Evolutionary conservation across 192 early-diverging fungal genomes (phyloP), one percentile per base, ranked within the genome.

Genomic region (Backusella sp.): DNA sequence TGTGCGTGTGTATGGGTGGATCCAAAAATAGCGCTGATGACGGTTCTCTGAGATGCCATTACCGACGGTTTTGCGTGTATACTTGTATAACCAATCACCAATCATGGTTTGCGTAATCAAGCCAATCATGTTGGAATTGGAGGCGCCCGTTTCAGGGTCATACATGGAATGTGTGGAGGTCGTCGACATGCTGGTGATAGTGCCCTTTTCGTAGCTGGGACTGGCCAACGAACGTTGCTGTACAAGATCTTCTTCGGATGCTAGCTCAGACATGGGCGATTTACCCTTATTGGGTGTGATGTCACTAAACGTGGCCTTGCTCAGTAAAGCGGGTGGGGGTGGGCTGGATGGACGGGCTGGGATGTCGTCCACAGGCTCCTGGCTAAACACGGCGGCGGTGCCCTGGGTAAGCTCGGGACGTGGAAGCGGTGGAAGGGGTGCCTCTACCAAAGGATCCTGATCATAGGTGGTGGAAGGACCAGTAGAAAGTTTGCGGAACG

Each of bases 1-100:
- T 23, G 89, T 90, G 72, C 90, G 91, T 26, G 89, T 90, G 37
- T 93, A 94, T 17, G 93, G 93, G 72, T 93, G 92, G 28, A 94
- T 84, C 93, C 93, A 94, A 41, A 94, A 91, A 82, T 89, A 94
- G 14, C 93, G 85, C 70, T 84, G 67, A 67, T 94, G 90, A 9
- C 86, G 81, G 46, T 90, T 90, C 74, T 91, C 92, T 15, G 83
- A 85, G 5, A 82, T 79, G 44, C 84, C 82, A 12, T 68, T 77
- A 0, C 82, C 83, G 21, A 87, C 84, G 35, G 59, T 80, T 37
- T 86, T 80, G 7, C 90, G 80, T 34, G 91, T 91, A 72, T 90
- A 94, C 79, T 94, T 94, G 84, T 83, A 89, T 79, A 94, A 80
- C 73, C 84, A 90, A 32, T 89, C 86, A 9, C 93, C 93, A 32